Conservation (phyloP, 2,329 filamentous ascomycete genomes). For the Geosmithia flava region DNA sequence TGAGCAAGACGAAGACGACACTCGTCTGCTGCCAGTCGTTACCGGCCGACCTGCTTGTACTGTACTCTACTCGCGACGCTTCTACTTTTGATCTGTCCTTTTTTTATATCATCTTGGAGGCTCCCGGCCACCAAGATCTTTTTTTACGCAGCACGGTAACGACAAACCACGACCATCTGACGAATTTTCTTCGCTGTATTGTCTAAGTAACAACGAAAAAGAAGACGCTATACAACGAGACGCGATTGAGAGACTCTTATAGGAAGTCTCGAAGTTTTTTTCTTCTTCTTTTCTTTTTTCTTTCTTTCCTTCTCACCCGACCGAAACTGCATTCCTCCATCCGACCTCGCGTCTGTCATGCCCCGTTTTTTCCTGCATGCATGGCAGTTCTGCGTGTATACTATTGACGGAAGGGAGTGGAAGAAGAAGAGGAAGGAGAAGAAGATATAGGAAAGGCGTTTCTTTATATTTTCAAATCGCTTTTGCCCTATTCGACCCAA, state of each 20-base stretch:
- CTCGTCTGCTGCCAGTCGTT: slow-evolving; percentile 2
- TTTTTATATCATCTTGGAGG: slow-evolving; percentile 9
- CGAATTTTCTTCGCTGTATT: slow-evolving; percentile 22
- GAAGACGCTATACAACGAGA: slow-evolving; percentile 1
- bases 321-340: background rate
- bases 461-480: background rate
- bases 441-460: background rate
- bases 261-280: background rate
- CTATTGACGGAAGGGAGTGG: slow-evolving; percentile 14
- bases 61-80: slow-evolving; percentile 5
- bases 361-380: background rate
- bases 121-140: too few relatives aligned
- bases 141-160: slow-evolving; percentile 17
- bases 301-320: slow-evolving; percentile 2
- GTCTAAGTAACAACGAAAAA: slow-evolving; percentile 9
- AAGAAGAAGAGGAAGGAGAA: slow-evolving; percentile 3
- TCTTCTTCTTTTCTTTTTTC: too few relatives aligned
- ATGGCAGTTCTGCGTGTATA: slow-evolving; percentile 19
- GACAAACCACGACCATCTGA: slow-evolving; percentile 26
- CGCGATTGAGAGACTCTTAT: background rate
- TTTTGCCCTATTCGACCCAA: background rate
- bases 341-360: slow-evolving; percentile 1
- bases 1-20: background rate
- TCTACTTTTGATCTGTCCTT: slow-evolving; percentile 9
- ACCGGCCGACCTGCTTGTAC: slow-evolving; percentile 18